These are phyloP conservation scores for Pterula multifida DNA, from an alignment of 1,284 basidiomycete species.

Conservation along the genomic window DNA sequence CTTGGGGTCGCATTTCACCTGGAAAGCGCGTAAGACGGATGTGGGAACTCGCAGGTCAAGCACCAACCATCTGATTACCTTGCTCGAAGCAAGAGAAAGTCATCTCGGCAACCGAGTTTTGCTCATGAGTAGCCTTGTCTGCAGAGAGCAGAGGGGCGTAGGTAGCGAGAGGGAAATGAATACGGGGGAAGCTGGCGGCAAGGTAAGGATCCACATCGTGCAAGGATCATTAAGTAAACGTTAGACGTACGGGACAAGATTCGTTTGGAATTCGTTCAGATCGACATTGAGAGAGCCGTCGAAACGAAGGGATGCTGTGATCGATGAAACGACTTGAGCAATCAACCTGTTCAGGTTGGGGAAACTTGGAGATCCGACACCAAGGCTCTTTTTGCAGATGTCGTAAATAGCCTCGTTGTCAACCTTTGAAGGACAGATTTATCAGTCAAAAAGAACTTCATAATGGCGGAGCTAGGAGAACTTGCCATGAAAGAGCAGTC, in stretches of 20 bases:
- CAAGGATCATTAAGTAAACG: conserved; percentile 6
- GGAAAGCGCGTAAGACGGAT: conserved; percentile 5
- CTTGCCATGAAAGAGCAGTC: conserved; percentile 97
- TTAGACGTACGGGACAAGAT: conserved; percentile 77
- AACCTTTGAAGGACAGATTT: conserved; percentile 34
- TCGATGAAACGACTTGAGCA: conserved; percentile 95
- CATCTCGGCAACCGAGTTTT: conserved; percentile 97
- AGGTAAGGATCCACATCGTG: conserved; percentile 7
- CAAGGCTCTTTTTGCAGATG: conserved; percentile 95
- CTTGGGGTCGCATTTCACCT: conserved; percentile 88
- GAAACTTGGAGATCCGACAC: conserved; percentile 82
- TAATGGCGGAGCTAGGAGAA: no score
- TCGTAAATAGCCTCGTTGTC: conserved; percentile 99
- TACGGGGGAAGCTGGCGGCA: conserved; percentile 74
- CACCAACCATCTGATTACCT: conserved; percentile 89
- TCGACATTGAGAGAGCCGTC: conserved; percentile 98
- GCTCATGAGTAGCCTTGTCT: conserved; percentile 86
- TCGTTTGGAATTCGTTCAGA: conserved; percentile 98
- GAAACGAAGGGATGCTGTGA: conserved; percentile 95
- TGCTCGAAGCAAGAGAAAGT: conserved; percentile 97
- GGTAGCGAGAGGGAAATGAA: conserved; percentile 96
- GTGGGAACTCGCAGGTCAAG: not conserved
- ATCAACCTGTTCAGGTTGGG: conserved; percentile 95
- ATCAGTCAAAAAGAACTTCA: conserved; percentile 4
- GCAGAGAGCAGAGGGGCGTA: conserved; percentile 91